Percentiles rank a stretch among this genome's conserved stretches.
phyloP scores from a whole-genome alignment of 176 grass and related monocot genomes.

The Bonia amplexicaulis region DNA sequence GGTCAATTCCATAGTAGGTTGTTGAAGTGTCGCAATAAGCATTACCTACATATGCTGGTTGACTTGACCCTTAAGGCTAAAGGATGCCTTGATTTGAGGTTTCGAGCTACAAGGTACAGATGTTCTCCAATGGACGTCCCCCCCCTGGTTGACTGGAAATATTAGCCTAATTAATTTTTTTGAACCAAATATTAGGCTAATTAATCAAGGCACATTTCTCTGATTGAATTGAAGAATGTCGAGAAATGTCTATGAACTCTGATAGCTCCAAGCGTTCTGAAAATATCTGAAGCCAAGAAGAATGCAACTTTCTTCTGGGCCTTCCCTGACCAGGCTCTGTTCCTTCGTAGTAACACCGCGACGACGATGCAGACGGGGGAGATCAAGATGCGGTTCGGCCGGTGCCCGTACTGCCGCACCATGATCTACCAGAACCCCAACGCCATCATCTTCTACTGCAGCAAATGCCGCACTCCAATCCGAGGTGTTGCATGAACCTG shows the following conservation, averaged over 20 bases:
- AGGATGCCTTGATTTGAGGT: too few species aligned
- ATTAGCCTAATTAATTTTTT: too few species aligned
- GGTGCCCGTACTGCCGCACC: slow-evolving; percentile 42
- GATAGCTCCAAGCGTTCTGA: background rate
- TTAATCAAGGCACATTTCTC: background rate
- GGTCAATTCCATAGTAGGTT: background rate
- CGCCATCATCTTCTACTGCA: slow-evolving; percentile 35
- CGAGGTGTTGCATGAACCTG: background rate
- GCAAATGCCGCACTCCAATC: slow-evolving; percentile 41
- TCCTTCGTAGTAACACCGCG: background rate
- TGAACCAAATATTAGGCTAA: too few species aligned
- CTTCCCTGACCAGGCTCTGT: too few species aligned
- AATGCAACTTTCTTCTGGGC: too few species aligned
- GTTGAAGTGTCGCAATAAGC: background rate
- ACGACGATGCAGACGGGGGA: background rate
- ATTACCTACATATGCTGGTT: background rate
- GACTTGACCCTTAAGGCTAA: too few species aligned
- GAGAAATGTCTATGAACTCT: background rate
- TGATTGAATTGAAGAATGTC: background rate
- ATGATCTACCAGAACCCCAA: slow-evolving; percentile 32
- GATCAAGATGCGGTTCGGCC: slow-evolving; percentile 26
- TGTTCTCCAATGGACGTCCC: too few species aligned
- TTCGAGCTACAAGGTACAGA: too few species aligned
- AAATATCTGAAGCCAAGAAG: too few species aligned
- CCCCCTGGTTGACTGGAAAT: too few species aligned